These are phyloP conservation scores for Penicillium chermesinum DNA, from an alignment of 495 filamentous ascomycete genomes.

Conservation along the genomic window DNA sequence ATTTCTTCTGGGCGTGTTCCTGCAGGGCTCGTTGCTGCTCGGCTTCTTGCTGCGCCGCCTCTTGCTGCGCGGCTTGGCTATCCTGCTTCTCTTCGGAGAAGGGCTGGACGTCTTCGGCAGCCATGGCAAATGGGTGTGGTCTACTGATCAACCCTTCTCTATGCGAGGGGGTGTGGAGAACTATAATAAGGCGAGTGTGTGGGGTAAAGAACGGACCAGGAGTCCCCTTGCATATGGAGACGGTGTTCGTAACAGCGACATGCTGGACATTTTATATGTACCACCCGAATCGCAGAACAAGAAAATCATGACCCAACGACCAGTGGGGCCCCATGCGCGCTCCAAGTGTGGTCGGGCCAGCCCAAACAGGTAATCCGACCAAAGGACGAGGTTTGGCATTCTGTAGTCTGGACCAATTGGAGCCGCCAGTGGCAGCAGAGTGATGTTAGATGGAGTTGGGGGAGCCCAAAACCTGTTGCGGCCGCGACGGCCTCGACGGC, in stretches of 20 bases:
- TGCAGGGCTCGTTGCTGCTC: neutral
- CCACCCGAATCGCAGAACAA: neutral
- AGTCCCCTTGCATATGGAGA: neutral
- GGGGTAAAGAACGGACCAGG: neutral
- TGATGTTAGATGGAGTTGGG: neutral
- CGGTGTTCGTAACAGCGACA: neutral
- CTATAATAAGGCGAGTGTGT: neutral
- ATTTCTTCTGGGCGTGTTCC: conserved; percentile 6
- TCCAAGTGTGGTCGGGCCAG: neutral
- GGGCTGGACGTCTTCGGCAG: neutral
- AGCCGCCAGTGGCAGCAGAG: neutral
- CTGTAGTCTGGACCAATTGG: neutral
- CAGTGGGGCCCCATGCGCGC: neutral
- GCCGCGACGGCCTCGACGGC: neutral
- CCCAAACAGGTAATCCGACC: neutral
- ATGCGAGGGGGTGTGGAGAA: neutral
- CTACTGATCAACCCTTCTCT: neutral
- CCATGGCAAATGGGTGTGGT: neutral
- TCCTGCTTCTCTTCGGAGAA: no score
- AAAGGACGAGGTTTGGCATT: neutral
- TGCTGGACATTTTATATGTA: neutral
- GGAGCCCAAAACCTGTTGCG: conserved; percentile 11
- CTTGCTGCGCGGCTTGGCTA: neutral
- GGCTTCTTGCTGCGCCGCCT: neutral
- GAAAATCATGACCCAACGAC: neutral